A percentile compares a stretch with the other conserved stretches of the same genome.
These are phyloP conservation scores for Lachancea lanzarotensis DNA, from an alignment of 805 yeast genomes.

Conservation along the genomic window DNA sequence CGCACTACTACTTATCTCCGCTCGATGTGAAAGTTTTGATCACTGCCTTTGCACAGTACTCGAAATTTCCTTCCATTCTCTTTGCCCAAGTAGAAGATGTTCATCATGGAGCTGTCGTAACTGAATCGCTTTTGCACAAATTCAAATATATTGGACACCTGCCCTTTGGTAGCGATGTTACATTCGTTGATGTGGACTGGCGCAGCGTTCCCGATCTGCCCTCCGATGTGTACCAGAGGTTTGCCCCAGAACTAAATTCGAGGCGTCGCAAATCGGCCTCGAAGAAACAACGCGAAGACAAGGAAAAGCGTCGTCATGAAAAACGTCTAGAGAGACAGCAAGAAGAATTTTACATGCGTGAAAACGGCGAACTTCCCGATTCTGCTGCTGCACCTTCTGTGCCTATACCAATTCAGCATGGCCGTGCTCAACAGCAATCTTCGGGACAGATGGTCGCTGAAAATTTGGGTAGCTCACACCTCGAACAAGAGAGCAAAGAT, in stretches of 20 bases:
- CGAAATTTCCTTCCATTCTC: conserved; percentile 61
- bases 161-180: conserved; percentile 80
- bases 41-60: conserved; percentile 53
- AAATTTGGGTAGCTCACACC: not conserved
- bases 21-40: conserved; percentile 72
- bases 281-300: conserved; percentile 55
- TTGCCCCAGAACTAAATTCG: conserved; percentile 49
- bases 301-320: conserved; percentile 49
- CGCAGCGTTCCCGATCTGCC: conserved; percentile 38
- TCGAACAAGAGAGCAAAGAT: not conserved
- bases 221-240: conserved; percentile 39
- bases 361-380: conserved; percentile 39
- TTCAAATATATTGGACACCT: conserved; percentile 73
- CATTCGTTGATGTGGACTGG: conserved; percentile 87
- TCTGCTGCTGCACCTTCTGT: not conserved
- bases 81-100: conserved; percentile 63
- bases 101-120: conserved; percentile 54
- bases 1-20: conserved; percentile 64
- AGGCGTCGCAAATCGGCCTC: conserved; percentile 46
- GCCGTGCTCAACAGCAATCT: not conserved
- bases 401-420: conserved; percentile 1
- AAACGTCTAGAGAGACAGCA: conserved; percentile 52
- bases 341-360: conserved; percentile 51
- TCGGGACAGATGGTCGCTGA: no score
- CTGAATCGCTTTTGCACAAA: conserved; percentile 50